Conservation (phyloP, 345 rosid species). For the Psidium guajava region DNA sequence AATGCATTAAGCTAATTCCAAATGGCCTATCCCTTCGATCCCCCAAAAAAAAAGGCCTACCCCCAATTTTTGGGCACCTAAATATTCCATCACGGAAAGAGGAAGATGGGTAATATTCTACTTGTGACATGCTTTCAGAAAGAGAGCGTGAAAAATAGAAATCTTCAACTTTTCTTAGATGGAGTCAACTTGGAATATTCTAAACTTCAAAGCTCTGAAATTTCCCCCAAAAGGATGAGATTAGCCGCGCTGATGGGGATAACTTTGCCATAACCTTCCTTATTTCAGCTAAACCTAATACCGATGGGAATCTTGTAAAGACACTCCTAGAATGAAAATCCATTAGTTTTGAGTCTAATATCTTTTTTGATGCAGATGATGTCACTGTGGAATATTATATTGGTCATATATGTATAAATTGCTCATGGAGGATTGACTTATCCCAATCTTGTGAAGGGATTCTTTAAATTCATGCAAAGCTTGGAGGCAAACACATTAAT, state of each 20-base stretch:
- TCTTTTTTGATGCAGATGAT: background rate
- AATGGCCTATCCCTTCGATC: background rate
- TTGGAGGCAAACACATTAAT: conserved; percentile 50
- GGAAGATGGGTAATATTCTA: background rate
- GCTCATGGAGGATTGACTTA: conserved; percentile 7
- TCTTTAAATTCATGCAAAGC: background rate
- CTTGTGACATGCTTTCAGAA: background rate
- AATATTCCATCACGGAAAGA: background rate
- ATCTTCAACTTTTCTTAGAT: background rate
- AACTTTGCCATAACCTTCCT: background rate
- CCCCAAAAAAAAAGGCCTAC: background rate
- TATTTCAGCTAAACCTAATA: background rate
- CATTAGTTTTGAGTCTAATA: background rate
- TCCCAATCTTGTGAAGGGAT: background rate
- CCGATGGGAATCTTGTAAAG: background rate
- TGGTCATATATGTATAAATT: background rate
- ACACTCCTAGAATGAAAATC: background rate
- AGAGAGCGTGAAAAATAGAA: background rate
- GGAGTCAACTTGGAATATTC: background rate
- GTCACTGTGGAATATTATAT: background rate
- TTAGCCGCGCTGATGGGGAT: background rate
- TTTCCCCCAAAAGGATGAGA: background rate
- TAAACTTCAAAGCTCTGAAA: background rate
- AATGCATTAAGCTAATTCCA: background rate
- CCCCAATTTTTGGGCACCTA: background rate